Evolutionary conservation across 768 basidiomycete genomes (phyloP).

Genomic region (Pluteus cervinus): DNA sequence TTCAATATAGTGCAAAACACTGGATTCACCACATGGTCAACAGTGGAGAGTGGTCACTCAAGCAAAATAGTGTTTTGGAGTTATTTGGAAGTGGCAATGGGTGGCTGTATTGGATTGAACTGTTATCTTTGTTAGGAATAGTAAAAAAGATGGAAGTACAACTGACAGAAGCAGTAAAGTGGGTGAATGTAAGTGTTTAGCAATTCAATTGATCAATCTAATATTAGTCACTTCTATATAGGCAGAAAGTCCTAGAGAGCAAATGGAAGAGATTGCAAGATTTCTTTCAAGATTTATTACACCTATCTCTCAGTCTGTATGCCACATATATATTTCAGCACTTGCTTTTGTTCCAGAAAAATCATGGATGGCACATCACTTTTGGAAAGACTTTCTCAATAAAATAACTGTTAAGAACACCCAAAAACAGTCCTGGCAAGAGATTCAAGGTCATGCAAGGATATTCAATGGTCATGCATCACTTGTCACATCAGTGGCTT

Average conservation of each 20-base stretch:
- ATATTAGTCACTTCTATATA: not conserved
- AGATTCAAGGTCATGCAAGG: conserved; percentile 2
- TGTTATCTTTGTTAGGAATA: conserved; percentile 18
- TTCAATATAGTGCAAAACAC: conserved; percentile 29
- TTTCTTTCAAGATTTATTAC: conserved; percentile 25
- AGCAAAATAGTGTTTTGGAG: conserved; percentile 6
- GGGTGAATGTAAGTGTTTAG: no score
- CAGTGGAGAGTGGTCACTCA: no score
- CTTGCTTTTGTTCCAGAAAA: conserved; percentile 24
- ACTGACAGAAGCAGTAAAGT: conserved; percentile 2
- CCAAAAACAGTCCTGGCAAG: conserved; percentile 6
- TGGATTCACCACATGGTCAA: conserved; percentile 25
- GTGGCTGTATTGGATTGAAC: conserved; percentile 34
- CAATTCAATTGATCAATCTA: not conserved
- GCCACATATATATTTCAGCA: conserved; percentile 34
- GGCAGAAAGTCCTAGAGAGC: not conserved
- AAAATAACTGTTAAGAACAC: conserved; percentile 7
- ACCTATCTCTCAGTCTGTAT: conserved; percentile 22
- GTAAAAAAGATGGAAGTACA: conserved; percentile 8
- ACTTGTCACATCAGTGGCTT: no score
- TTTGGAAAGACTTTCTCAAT: conserved; percentile 6
- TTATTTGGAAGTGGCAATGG: conserved; percentile 11
- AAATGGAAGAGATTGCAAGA: conserved; percentile 15
- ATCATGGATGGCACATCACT: conserved; percentile 15
- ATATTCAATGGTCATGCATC: no score